Evolutionary conservation across 2,329 filamentous ascomycete genomes (phyloP).

Genomic region (Aspergillus versicolor): DNA sequence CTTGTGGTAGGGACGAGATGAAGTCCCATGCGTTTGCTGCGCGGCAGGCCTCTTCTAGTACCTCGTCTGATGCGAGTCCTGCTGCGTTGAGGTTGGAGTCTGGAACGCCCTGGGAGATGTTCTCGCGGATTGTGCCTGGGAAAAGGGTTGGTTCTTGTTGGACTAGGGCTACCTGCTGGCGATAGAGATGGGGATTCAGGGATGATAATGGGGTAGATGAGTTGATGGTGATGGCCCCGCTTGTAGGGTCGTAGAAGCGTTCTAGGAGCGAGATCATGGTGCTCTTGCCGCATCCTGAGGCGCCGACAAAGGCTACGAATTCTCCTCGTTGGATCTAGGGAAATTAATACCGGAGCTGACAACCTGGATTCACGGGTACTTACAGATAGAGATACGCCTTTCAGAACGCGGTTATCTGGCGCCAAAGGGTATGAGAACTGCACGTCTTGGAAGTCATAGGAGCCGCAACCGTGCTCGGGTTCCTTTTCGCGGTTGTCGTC

Average conservation of each 20-base stretch:
- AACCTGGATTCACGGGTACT: no score
- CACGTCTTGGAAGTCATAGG: slow-evolving; percentile 44
- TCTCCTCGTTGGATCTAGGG: slow-evolving; percentile 46
- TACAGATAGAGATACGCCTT: slow-evolving; percentile 26
- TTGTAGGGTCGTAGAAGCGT: slow-evolving; percentile 68
- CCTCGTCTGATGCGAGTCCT: slow-evolving; percentile 53
- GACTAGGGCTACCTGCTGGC: slow-evolving; percentile 66
- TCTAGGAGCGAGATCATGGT: slow-evolving; percentile 64
- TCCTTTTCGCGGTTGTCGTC: slow-evolving; percentile 36
- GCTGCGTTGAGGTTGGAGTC: background rate
- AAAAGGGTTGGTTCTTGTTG: slow-evolving; percentile 74
- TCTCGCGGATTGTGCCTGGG: slow-evolving; percentile 67
- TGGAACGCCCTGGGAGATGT: slow-evolving; percentile 31
- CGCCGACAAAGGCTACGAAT: slow-evolving; percentile 57
- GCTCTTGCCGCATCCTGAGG: slow-evolving; percentile 62
- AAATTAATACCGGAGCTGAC: background rate
- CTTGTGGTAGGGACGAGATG: slow-evolving; percentile 80
- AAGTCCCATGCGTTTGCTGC: slow-evolving; percentile 94
- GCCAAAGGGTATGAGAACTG: slow-evolving; percentile 36
- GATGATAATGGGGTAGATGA: slow-evolving; percentile 55
- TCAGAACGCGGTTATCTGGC: slow-evolving; percentile 25
- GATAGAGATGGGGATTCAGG: slow-evolving; percentile 62
- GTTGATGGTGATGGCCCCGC: slow-evolving; percentile 66
- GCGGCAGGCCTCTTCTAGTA: slow-evolving; percentile 74
- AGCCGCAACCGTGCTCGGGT: slow-evolving; percentile 31